phyloP scores from a whole-genome alignment of 805 yeast genomes.

The Debaryomyces maramus region DNA sequence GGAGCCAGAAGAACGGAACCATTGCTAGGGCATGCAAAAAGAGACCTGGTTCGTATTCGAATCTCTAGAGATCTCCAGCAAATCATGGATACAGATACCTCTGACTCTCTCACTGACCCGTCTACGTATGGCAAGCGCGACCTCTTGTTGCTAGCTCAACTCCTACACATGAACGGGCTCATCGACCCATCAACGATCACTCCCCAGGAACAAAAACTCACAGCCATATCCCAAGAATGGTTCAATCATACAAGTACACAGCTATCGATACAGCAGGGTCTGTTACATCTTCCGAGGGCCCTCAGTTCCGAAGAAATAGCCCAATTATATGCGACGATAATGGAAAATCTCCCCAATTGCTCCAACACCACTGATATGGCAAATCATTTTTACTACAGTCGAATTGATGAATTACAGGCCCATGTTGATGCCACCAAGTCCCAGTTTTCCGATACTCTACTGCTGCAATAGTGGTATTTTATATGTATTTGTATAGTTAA shows the following conservation, averaged over 20 bases:
- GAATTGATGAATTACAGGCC: constrained; percentile 35
- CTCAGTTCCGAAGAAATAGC: constrained; percentile 20
- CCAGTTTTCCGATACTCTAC: constrained; percentile 19
- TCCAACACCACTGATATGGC: constrained; percentile 41
- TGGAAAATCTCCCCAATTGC: constrained; percentile 25
- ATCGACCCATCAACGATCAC: constrained; percentile 22
- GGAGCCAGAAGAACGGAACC: too few species aligned
- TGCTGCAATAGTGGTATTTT: neutral
- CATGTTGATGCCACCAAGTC: constrained; percentile 23
- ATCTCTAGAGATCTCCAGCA: too few species aligned
- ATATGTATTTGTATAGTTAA: too few species aligned
- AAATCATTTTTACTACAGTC: constrained; percentile 29
- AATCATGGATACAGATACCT: too few species aligned
- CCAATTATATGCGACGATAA: constrained; percentile 26
- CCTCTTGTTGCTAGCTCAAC: constrained; percentile 36
- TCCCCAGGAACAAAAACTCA: constrained; percentile 17
- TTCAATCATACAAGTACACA: constrained; percentile 27
- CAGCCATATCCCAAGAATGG: constrained; percentile 29
- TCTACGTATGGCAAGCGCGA: constrained; percentile 26
- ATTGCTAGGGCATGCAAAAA: too few species aligned
- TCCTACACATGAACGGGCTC: constrained; percentile 34
- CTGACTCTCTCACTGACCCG: constrained; percentile 4
- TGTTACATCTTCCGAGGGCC: constrained; percentile 13
- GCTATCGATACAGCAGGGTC: constrained; percentile 20
- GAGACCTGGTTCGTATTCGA: too few species aligned